Evolutionary conservation across 2,329 filamentous ascomycete genomes (phyloP).

Genomic region (Fusarium falciforme): DNA sequence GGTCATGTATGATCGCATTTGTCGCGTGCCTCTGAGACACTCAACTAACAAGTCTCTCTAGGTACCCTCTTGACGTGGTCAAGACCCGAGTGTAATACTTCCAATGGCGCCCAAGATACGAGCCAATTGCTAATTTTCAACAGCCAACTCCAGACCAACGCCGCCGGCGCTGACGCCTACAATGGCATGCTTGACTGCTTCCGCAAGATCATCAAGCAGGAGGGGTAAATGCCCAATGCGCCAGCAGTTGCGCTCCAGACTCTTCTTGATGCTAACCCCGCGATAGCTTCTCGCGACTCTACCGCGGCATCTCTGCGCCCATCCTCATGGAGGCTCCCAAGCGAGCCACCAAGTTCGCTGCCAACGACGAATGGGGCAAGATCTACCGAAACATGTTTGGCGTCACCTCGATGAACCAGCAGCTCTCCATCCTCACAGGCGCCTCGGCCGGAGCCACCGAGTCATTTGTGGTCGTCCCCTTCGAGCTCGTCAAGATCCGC

Average conservation of each 20-base stretch:
- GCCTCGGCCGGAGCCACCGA: constrained; percentile 96
- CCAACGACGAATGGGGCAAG: constrained; percentile 98
- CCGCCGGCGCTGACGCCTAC: constrained; percentile 83
- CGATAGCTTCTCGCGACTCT: constrained; percentile 83
- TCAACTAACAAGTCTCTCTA: constrained; percentile 53
- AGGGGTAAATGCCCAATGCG: constrained; percentile 73
- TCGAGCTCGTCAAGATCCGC: constrained; percentile 98
- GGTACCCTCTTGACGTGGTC: constrained; percentile 98
- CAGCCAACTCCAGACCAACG: constrained; percentile 88
- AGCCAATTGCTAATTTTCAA: constrained; percentile 36
- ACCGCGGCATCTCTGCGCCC: constrained; percentile 94
- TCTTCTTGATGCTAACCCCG: constrained; percentile 29
- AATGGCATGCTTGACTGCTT: constrained; percentile 99
- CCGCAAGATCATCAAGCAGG: constrained; percentile 93
- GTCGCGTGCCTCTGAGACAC: constrained; percentile 32
- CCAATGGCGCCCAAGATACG: constrained; percentile 31
- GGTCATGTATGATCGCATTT: constrained; percentile 73
- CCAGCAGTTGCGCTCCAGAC: constrained; percentile 8
- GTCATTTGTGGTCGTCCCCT: constrained; percentile 96
- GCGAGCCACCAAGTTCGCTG: constrained; percentile 97
- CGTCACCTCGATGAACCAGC: constrained; percentile 88
- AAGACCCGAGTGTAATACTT: constrained; percentile 91
- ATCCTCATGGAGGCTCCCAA: constrained; percentile 97
- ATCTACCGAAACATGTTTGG: constrained; percentile 92
- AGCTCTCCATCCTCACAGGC: constrained; percentile 90